These are phyloP conservation scores for Barbatosphaeria neglecta DNA, from an alignment of 495 filamentous ascomycete species.

Conservation along the genomic window DNA sequence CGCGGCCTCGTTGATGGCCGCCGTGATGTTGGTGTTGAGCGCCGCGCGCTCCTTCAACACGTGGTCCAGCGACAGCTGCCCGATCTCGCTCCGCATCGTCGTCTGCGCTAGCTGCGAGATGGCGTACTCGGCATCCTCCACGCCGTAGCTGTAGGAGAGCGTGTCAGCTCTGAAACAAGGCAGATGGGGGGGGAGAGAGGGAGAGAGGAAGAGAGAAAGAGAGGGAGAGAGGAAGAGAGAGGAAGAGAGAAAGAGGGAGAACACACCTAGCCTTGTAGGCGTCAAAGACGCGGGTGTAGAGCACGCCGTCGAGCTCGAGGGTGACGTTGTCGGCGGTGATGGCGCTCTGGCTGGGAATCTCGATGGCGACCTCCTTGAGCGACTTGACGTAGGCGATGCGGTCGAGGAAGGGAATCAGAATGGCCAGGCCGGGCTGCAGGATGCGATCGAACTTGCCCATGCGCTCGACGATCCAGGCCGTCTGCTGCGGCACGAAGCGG, in stretches of 20 bases:
- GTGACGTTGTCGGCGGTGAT: slow-evolving; percentile 99
- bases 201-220: background rate
- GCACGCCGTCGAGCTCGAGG: slow-evolving; percentile 83
- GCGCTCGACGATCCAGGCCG: slow-evolving; percentile 97
- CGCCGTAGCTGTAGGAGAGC: slow-evolving; percentile 60
- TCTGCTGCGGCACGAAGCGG: slow-evolving; percentile 96
- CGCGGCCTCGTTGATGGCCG: slow-evolving; percentile 95
- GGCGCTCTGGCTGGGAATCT: slow-evolving; percentile 88
- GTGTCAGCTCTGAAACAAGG: background rate
- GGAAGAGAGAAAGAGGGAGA: background rate
- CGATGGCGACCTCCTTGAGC: slow-evolving; percentile 88
- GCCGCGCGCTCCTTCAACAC: slow-evolving; percentile 92
- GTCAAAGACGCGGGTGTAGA: slow-evolving; percentile 93
- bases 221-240: background rate
- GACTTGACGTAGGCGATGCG: slow-evolving; percentile 97
- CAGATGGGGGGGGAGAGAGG: no score
- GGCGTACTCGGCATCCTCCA: slow-evolving; percentile 97
- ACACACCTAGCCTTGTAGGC: slow-evolving; percentile 87
- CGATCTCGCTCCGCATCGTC: slow-evolving; percentile 97
- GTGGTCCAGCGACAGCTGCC: slow-evolving; percentile 90
- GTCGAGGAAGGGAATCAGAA: slow-evolving; percentile 84
- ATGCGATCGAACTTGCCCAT: slow-evolving; percentile 97
- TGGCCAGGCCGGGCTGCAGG: slow-evolving; percentile 77
- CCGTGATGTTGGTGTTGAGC: slow-evolving; percentile 93
- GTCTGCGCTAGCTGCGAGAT: slow-evolving; percentile 97